These are phyloP conservation scores for Rugosomyces carneus DNA, from an alignment of 1,284 basidiomycete genomes.

Conservation along the genomic window DNA sequence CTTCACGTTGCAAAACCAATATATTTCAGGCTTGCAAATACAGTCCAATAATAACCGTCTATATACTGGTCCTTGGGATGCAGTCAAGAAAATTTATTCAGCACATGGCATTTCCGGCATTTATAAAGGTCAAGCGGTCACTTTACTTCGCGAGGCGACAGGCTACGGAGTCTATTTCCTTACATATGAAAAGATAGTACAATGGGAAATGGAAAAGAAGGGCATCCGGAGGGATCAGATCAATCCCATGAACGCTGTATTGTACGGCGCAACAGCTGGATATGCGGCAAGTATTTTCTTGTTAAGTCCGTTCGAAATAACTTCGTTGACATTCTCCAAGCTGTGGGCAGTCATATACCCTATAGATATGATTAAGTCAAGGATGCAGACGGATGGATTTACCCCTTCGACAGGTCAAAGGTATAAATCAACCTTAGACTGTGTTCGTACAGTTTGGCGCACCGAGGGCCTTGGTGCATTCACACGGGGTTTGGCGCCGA, in stretches of 20 bases:
- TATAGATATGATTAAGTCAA: slow-evolving; percentile 92
- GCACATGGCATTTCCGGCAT: slow-evolving; percentile 77
- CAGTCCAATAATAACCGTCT: slow-evolving; percentile 69
- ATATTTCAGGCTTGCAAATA: slow-evolving; percentile 73
- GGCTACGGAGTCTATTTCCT: slow-evolving; percentile 91
- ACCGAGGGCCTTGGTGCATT: slow-evolving; percentile 84
- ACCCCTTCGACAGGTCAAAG: slow-evolving; percentile 66
- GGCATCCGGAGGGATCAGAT: slow-evolving; percentile 73
- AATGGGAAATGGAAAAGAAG: slow-evolving; percentile 71
- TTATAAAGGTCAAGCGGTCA: slow-evolving; percentile 91
- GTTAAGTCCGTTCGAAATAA: slow-evolving; percentile 5
- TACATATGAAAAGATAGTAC: slow-evolving; percentile 90
- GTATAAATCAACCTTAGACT: slow-evolving; percentile 80
- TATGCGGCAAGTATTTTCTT: slow-evolving; percentile 60
- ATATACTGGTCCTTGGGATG: slow-evolving; percentile 84
- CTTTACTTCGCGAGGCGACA: slow-evolving; percentile 79
- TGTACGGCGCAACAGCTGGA: slow-evolving; percentile 84
- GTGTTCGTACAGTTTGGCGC: slow-evolving; percentile 75
- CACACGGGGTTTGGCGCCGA: slow-evolving; percentile 85
- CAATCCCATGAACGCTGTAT: slow-evolving; percentile 66
- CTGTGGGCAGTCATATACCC: slow-evolving; percentile 86
- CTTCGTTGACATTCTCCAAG: slow-evolving; percentile 30
- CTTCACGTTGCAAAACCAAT: slow-evolving; percentile 2
- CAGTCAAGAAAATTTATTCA: slow-evolving; percentile 74
- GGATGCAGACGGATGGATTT: slow-evolving; percentile 93